These are phyloP conservation scores for Niveomyces coronatus DNA, from an alignment of 2,329 filamentous ascomycete species.

Conservation along the genomic window DNA sequence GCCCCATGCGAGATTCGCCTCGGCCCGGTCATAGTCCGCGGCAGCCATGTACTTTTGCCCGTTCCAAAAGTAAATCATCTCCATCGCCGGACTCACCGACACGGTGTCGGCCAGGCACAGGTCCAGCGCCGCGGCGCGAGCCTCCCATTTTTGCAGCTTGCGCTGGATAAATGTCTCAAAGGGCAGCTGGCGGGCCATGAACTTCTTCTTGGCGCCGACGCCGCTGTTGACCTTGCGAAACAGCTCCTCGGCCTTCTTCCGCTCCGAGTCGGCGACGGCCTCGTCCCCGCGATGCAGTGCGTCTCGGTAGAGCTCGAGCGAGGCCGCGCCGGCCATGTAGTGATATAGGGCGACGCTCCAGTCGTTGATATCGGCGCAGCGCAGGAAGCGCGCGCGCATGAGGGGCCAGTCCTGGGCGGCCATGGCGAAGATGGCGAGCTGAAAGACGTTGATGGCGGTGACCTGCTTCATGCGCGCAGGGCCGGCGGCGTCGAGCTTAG, in stretches of 20 bases:
- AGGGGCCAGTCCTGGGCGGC: conserved; percentile 67
- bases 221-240: conserved; percentile 60
- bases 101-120: conserved; percentile 69
- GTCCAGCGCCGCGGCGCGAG: conserved; percentile 55
- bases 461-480: conserved; percentile 78
- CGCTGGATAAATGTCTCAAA: conserved; percentile 79
- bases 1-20: conserved; percentile 53
- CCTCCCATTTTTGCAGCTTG: conserved; percentile 84
- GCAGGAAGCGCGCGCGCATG: conserved; percentile 64
- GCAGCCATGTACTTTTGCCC: conserved; percentile 71
- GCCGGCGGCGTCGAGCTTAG: conserved; percentile 48
- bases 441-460: conserved; percentile 74
- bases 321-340: conserved; percentile 70
- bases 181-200: conserved; percentile 82
- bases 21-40: conserved; percentile 51
- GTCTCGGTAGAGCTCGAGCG: conserved; percentile 72
- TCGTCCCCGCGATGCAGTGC: conserved; percentile 28
- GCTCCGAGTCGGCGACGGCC: conserved; percentile 43
- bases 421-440: conserved; percentile 69
- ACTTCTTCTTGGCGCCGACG: conserved; percentile 76
- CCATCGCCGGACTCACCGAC: conserved; percentile 69
- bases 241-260: conserved; percentile 55
- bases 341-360: conserved; percentile 89
- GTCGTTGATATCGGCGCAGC: conserved; percentile 70
- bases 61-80: conserved; percentile 94